Percentiles rank a stretch among this genome's conserved stretches.
Evolutionary conservation across 495 filamentous ascomycete species (phyloP).

Genomic region (Penicillium flavigenum): DNA sequence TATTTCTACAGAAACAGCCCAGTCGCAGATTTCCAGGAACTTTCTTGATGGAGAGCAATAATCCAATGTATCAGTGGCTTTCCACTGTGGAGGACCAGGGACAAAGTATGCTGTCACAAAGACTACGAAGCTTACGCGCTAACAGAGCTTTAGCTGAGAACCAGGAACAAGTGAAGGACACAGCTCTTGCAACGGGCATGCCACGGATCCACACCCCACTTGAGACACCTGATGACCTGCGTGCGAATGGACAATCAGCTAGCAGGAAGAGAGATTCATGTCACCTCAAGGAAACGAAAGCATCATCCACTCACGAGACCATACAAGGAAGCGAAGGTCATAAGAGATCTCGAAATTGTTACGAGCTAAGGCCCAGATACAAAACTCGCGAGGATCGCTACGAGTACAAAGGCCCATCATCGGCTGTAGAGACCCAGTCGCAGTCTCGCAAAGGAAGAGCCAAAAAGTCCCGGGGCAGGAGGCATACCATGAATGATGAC

Average conservation of each 20-base stretch:
- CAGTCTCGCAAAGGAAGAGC: constrained; percentile 37
- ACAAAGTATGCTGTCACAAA: not conserved
- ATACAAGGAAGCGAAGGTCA: not conserved
- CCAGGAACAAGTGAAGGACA: not conserved
- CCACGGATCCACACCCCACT: not conserved
- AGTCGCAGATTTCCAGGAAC: not conserved
- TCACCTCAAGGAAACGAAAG: not conserved
- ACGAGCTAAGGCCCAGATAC: constrained; percentile 58
- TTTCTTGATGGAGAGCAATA: not conserved
- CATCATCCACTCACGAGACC: not conserved
- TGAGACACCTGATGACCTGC: not conserved
- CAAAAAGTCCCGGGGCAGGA: constrained; percentile 35
- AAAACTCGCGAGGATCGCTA: constrained; percentile 61
- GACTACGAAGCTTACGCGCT: not conserved
- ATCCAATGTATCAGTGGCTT: constrained; percentile 8
- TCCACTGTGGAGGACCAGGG: not conserved
- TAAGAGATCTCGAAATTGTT: constrained; percentile 27
- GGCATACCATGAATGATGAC: constrained; percentile 55
- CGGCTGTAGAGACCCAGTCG: constrained; percentile 22
- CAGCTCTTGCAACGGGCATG: not conserved
- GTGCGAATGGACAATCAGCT: not conserved
- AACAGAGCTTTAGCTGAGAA: not conserved
- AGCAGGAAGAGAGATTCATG: constrained; percentile 8
- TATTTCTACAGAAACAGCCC: not conserved
- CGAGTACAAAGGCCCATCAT: constrained; percentile 36